Evolutionary conservation across 1,284 basidiomycete species (phyloP).

Genomic region (Ganoderma lucidum): DNA sequence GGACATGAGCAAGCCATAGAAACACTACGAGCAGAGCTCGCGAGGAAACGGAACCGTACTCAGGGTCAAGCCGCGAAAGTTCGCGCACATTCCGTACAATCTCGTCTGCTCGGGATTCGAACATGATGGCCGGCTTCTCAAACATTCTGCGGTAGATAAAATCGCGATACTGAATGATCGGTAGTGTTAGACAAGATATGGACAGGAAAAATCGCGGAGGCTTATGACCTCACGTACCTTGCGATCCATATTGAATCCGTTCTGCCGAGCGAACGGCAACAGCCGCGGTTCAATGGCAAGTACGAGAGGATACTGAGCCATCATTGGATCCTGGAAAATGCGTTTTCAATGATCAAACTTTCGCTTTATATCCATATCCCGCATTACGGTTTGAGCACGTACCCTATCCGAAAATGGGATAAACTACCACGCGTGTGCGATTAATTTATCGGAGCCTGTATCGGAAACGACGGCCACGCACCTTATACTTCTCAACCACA

Average conservation of each 20-base stretch:
- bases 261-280: slow-evolving; percentile 72
- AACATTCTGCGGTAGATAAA: slow-evolving; percentile 86
- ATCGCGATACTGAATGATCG: slow-evolving; percentile 67
- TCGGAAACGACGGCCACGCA: slow-evolving; percentile 41
- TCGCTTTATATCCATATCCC: slow-evolving; percentile 12
- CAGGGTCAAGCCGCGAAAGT: slow-evolving; percentile 68
- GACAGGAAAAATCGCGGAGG: slow-evolving; percentile 14
- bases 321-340: slow-evolving; percentile 68
- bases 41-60: slow-evolving; percentile 50
- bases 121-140: slow-evolving; percentile 60
- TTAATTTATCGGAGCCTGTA: slow-evolving; percentile 21
- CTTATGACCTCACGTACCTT: slow-evolving; percentile 53
- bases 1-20: slow-evolving; percentile 27
- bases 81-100: slow-evolving; percentile 73
- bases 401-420: slow-evolving; percentile 79
- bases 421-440: slow-evolving; percentile 54
- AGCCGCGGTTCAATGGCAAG: slow-evolving; percentile 77
- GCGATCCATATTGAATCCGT: slow-evolving; percentile 78
- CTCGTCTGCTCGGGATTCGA: slow-evolving; percentile 62
- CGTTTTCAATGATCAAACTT: slow-evolving; percentile 24
- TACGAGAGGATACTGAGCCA: slow-evolving; percentile 76
- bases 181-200: slow-evolving; percentile 17
- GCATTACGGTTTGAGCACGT: slow-evolving; percentile 21
- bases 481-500: slow-evolving; percentile 74
- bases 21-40: slow-evolving; percentile 12